Evolutionary conservation across 2,329 filamentous ascomycete genomes (phyloP).

Genomic region (Hymenoscyphus occultus): DNA sequence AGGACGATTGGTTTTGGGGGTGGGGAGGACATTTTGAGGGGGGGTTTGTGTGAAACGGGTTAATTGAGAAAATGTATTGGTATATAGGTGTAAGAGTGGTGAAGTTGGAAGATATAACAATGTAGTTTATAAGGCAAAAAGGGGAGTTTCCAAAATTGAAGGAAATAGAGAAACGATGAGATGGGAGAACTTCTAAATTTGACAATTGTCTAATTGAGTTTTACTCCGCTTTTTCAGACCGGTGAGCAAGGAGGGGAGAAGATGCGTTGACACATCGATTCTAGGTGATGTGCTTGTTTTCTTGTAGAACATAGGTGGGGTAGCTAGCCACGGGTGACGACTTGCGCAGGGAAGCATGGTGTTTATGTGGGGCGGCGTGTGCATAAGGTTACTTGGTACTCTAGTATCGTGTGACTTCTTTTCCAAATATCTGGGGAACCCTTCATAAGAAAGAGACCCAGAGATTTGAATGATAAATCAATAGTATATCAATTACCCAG

Average conservation of each 20-base stretch:
- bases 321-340: no score
- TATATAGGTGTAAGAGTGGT: constrained; percentile 11
- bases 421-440: no score
- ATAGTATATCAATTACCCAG: no score
- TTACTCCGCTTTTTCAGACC: not conserved
- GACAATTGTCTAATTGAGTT: not conserved
- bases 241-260: not conserved
- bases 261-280: constrained; percentile 4
- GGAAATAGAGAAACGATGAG: not conserved
- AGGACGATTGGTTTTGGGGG: constrained; percentile 31
- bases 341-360: no score
- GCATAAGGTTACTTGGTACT: no score
- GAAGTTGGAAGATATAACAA: not conserved
- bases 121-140: not conserved
- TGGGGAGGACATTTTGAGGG: constrained; percentile 19
- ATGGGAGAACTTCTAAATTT: not conserved
- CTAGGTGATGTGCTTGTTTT: not conserved
- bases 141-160: not conserved
- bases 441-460: no score
- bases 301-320: not conserved
- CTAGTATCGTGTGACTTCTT: no score
- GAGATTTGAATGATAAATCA: no score
- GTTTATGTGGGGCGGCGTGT: no score
- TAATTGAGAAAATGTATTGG: not conserved
- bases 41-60: not conserved